Evolutionary conservation across 768 basidiomycete species (phyloP).

Genomic region (Podaxis pistillaris): DNA sequence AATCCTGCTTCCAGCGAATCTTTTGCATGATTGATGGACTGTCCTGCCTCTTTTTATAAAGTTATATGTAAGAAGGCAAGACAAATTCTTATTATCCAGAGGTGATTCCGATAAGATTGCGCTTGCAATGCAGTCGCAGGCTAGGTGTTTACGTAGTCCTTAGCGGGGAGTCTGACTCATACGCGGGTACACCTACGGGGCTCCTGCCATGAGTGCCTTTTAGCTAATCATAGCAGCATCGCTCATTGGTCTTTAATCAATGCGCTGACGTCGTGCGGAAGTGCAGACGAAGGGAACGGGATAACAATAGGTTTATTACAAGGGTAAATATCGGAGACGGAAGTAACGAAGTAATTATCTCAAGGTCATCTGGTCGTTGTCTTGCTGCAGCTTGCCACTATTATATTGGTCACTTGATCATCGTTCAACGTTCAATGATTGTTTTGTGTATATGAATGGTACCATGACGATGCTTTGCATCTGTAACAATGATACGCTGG

Average conservation of each 20-base stretch:
- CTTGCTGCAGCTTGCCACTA: neutral
- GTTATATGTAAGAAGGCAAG: neutral
- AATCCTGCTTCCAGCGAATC: slow-evolving; percentile 85
- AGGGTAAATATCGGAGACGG: neutral
- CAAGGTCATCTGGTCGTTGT: neutral
- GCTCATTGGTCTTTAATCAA: neutral
- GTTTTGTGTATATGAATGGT: neutral
- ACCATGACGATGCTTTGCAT: neutral
- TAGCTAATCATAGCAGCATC: neutral
- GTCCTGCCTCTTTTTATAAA: neutral
- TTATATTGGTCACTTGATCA: neutral
- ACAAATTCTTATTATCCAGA: neutral
- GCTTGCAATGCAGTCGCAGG: neutral
- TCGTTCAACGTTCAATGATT: neutral
- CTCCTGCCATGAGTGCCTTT: neutral
- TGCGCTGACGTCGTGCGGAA: neutral
- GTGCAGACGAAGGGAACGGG: neutral
- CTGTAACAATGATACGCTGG: neutral
- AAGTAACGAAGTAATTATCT: neutral
- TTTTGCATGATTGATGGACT: slow-evolving; percentile 28
- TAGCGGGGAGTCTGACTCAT: neutral
- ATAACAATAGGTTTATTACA: neutral
- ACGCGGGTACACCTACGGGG: neutral
- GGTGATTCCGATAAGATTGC: neutral
- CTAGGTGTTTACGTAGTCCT: neutral